Conservation (phyloP, 257 asterid genomes). For the Nicotiana noctiflora region DNA sequence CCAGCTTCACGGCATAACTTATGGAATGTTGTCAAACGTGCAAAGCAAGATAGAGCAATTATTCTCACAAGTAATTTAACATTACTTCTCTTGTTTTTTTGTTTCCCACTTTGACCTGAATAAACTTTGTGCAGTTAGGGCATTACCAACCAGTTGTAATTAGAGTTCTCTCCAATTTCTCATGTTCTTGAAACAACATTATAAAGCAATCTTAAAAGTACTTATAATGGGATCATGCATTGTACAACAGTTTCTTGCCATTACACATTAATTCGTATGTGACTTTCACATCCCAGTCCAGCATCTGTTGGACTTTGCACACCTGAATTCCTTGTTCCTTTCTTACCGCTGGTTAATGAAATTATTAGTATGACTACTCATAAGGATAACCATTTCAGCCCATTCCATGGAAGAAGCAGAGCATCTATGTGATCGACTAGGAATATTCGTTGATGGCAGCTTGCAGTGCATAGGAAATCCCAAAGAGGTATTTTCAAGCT, state of each 20-base stretch:
- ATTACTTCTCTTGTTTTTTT: background rate
- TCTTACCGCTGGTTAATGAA: background rate
- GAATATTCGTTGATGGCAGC: conserved; percentile 89
- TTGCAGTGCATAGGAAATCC: conserved; percentile 95
- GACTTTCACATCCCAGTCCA: background rate
- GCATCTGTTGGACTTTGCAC: background rate
- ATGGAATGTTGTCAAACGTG: conserved; percentile 88
- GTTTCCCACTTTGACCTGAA: background rate
- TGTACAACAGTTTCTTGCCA: background rate
- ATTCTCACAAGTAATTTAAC: conserved; percentile 76
- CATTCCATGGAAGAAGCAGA: conserved; percentile 99
- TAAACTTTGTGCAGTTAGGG: background rate
- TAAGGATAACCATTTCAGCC: conserved; percentile 43
- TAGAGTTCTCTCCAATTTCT: background rate
- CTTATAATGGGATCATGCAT: background rate
- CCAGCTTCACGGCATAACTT: conserved; percentile 91
- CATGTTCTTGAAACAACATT: background rate
- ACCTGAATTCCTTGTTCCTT: background rate
- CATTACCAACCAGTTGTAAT: background rate
- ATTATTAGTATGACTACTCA: background rate
- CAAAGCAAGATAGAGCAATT: conserved; percentile 84
- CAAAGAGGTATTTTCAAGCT: conserved; percentile 57
- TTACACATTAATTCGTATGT: background rate
- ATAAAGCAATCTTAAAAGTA: background rate
- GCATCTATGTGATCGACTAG: conserved; percentile 85